Conservation (phyloP, 306 rosid species). For the Neltuma alba region DNA sequence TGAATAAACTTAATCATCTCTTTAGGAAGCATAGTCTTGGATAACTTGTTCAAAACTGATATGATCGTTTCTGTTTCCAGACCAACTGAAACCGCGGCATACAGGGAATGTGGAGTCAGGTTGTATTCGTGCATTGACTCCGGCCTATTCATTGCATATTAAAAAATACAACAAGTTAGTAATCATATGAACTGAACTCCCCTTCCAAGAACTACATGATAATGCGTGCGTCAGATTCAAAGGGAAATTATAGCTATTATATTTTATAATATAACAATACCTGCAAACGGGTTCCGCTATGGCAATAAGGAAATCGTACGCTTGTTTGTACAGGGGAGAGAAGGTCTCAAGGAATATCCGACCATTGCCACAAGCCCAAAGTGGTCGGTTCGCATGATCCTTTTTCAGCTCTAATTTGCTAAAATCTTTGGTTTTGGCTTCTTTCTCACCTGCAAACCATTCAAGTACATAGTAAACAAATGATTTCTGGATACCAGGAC, state of each 20-base stretch:
- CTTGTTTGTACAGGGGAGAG: conserved; percentile 91
- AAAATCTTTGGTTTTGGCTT: conserved; percentile 72
- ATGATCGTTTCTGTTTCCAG: conserved; percentile 84
- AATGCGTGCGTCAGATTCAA: not conserved
- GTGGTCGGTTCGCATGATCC: conserved; percentile 82
- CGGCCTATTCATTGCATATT: conserved; percentile 60
- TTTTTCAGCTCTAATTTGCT: conserved; percentile 85
- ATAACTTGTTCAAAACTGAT: conserved; percentile 77
- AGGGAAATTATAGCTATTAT: not conserved
- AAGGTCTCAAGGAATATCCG: conserved; percentile 94
- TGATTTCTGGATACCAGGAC: not conserved
- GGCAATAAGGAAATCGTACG: conserved; percentile 94
- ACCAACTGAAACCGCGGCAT: conserved; percentile 97
- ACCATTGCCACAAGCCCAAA: conserved; percentile 96
- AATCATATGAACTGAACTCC: conserved; percentile 6
- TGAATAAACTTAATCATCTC: conserved; percentile 89
- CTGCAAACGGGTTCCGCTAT: conserved; percentile 97
- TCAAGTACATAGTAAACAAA: not conserved
- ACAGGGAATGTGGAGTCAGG: conserved; percentile 89
- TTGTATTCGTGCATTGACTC: conserved; percentile 97
- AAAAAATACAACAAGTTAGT: not conserved
- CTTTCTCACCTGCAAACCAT: conserved; percentile 44
- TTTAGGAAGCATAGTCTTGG: conserved; percentile 94
- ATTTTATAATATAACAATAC: conserved; percentile 34
- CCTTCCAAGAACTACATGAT: not conserved